Conservation (phyloP, 164 flowering plant genomes). For the Annona cherimola region DNA sequence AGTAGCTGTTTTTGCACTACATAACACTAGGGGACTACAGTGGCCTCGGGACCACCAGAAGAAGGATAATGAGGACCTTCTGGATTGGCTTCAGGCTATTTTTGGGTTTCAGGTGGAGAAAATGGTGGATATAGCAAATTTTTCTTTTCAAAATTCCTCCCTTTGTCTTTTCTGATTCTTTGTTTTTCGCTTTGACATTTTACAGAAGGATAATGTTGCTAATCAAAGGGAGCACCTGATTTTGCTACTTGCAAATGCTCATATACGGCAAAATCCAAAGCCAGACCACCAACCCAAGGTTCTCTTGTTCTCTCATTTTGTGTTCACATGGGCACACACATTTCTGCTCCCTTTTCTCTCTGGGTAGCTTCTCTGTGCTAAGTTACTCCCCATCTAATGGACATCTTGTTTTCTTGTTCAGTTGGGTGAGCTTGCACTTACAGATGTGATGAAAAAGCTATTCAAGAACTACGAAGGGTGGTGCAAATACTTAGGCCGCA, state of each 20-base stretch:
- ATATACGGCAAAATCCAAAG: conserved; percentile 81
- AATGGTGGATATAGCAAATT: not conserved
- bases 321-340: too few relatives aligned
- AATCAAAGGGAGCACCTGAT: conserved; percentile 99
- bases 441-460: conserved; percentile 95
- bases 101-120: conserved; percentile 94
- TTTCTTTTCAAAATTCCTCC: not conserved
- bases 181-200: conserved; percentile 1
- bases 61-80: conserved; percentile 79
- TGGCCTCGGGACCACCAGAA: conserved; percentile 83
- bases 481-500: conserved; percentile 93
- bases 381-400: not conserved
- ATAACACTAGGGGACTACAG: conserved; percentile 92
- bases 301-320: not conserved
- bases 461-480: conserved; percentile 95
- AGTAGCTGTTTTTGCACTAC: conserved; percentile 92
- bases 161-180: not conserved
- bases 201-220: conserved; percentile 93
- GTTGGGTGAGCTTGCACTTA: conserved; percentile 93
- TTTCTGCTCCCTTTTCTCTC: not conserved
- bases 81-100: conserved; percentile 98
- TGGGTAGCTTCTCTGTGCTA: not conserved
- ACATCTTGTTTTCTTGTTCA: conserved; percentile 12
- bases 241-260: conserved; percentile 93
- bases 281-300: conserved; percentile 98